phyloP scores from a whole-genome alignment of 78 protist genomes.

The Isochrysis galbana region DNA sequence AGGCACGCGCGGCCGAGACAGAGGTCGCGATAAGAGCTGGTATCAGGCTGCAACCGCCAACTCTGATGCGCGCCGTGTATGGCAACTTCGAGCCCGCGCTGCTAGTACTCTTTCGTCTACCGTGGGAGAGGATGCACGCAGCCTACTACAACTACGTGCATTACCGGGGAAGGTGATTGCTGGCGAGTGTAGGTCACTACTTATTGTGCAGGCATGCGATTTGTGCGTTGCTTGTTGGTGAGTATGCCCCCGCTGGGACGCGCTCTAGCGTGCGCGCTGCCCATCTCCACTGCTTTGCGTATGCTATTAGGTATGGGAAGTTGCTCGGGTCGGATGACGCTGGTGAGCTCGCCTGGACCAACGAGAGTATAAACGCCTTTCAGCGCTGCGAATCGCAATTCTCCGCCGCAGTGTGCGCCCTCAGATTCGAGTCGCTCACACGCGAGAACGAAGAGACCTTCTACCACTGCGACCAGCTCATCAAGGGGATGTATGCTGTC shows the following conservation, averaged over 20 bases:
- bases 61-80: background rate
- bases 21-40: background rate
- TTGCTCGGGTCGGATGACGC: background rate
- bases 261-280: too few species aligned
- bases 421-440: background rate
- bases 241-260: too few species aligned
- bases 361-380: background rate
- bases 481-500: background rate
- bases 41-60: background rate
- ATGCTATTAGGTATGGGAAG: background rate
- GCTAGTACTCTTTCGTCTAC: background rate
- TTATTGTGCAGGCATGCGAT: too few species aligned
- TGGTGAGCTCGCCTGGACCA: background rate
- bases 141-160: background rate
- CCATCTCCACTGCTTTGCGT: too few species aligned
- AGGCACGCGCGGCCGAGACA: background rate
- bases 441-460: slow-evolving; percentile 21
- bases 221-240: too few species aligned
- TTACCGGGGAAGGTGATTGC: background rate
- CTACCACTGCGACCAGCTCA: slow-evolving; percentile 20
- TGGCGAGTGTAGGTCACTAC: too few species aligned
- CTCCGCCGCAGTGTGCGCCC: background rate
- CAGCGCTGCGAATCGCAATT: background rate
- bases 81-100: background rate
- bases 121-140: background rate